These are phyloP conservation scores for Biscutella laevigata DNA, from an alignment of 441 rosid genomes.

Conservation along the genomic window DNA sequence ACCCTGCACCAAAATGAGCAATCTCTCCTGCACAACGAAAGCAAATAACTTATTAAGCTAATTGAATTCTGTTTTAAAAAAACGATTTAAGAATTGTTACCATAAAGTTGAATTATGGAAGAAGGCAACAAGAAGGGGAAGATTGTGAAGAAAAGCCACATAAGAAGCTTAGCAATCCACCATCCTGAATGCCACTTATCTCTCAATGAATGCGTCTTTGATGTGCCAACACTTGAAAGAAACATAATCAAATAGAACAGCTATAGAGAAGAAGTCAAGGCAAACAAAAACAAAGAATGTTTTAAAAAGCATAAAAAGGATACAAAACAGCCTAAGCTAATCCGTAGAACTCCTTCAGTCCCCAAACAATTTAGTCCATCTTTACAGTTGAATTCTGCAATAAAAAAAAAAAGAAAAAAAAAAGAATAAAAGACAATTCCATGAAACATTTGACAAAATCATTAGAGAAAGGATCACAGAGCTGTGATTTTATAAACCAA, in stretches of 20 bases:
- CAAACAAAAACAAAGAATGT: no score
- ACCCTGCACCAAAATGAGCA: constrained; percentile 99
- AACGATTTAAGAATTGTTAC: no score
- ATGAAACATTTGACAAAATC: neutral
- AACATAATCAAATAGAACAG: constrained; percentile 69
- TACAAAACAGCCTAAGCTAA: constrained; percentile 93
- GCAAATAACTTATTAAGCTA: neutral
- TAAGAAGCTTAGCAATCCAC: constrained; percentile 59
- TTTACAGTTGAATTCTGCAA: constrained; percentile 64
- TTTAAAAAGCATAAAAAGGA: no score
- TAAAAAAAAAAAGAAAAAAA: no score
- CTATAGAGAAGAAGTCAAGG: constrained; percentile 43
- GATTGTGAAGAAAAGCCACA: constrained; percentile 48
- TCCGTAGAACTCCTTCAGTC: constrained; percentile 80
- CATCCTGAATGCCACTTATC: constrained; percentile 94
- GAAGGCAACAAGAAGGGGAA: constrained; percentile 64
- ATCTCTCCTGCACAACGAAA: constrained; percentile 64
- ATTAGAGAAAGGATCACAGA: no score
- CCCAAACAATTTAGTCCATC: constrained; percentile 69
- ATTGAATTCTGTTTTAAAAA: neutral
- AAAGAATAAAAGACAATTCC: no score
- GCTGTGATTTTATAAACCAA: no score
- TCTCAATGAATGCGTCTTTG: constrained; percentile 47
- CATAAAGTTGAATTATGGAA: constrained; percentile 54
- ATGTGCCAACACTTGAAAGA: constrained; percentile 54